Evolutionary conservation across 768 basidiomycete genomes (phyloP).

Genomic region (Leccinum sublutescens): DNA sequence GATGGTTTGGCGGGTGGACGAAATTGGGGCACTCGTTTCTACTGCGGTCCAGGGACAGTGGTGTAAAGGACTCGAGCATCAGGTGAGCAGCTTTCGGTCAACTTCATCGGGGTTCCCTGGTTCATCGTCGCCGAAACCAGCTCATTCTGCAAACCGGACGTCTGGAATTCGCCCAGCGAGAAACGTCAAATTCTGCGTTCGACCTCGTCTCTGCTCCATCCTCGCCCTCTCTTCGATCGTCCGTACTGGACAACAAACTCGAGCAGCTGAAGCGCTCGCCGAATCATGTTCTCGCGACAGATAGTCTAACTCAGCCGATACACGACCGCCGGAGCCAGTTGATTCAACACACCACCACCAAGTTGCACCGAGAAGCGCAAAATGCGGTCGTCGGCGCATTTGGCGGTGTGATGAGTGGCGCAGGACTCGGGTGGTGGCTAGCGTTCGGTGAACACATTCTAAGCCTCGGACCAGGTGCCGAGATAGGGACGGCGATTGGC

Average conservation of each 20-base stretch:
- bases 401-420: conserved; percentile 47
- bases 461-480: conserved; percentile 39
- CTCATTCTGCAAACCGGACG: conserved; percentile 64
- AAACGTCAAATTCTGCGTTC: conserved; percentile 42
- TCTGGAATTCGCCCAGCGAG: conserved; percentile 46
- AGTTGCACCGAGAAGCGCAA: conserved; percentile 66
- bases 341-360: conserved; percentile 50
- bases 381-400: conserved; percentile 50
- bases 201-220: conserved; percentile 37
- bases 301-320: conserved; percentile 51
- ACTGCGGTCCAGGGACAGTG: conserved; percentile 34
- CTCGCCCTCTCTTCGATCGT: conserved; percentile 39
- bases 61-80: conserved; percentile 49
- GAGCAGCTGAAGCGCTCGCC: conserved; percentile 51
- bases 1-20: conserved; percentile 41
- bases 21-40: conserved; percentile 36
- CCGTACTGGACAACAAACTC: conserved; percentile 57
- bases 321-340: conserved; percentile 52
- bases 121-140: conserved; percentile 33
- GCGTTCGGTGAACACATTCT: conserved; percentile 40
- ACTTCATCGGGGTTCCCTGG: not conserved
- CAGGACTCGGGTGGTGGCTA: conserved; percentile 56
- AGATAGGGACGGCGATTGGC: conserved; percentile 58
- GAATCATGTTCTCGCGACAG: conserved; percentile 42
- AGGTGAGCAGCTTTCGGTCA: conserved; percentile 34